These are phyloP conservation scores for Cucumis melo DNA, from an alignment of 306 rosid species.

Conservation along the genomic window DNA sequence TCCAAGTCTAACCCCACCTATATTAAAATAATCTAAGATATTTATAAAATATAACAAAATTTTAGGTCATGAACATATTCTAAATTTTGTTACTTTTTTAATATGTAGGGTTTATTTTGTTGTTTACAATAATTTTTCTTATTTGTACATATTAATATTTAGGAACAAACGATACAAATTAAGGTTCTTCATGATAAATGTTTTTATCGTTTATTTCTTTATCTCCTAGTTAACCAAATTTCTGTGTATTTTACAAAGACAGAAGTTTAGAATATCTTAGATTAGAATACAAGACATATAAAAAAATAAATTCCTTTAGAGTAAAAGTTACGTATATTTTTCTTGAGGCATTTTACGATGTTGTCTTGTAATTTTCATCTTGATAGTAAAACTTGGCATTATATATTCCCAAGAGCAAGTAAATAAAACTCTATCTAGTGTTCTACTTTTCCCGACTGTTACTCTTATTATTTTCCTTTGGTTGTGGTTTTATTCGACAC, in stretches of 20 bases:
- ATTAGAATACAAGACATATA: not conserved
- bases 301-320: not conserved
- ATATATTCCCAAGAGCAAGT: not conserved
- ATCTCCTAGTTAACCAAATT: not conserved
- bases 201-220: too few species aligned
- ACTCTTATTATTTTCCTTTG: not conserved
- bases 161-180: not conserved
- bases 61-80: too few species aligned
- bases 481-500: not conserved
- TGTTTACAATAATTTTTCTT: too few species aligned
- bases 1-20: too few species aligned
- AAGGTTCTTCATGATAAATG: not conserved
- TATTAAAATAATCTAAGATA: too few species aligned
- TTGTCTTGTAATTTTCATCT: not conserved
- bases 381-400: not conserved
- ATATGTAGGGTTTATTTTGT: too few species aligned
- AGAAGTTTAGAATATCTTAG: not conserved
- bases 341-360: not conserved
- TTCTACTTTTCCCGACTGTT: not conserved
- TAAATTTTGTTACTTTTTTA: too few species aligned
- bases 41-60: too few species aligned
- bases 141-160: too few species aligned
- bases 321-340: not conserved
- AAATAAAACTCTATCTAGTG: not conserved
- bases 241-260: not conserved